Percentiles rank a stretch among this genome's conserved stretches.
Conservation (phyloP, 306 rosid species). For the Rosa lucieae region DNA sequence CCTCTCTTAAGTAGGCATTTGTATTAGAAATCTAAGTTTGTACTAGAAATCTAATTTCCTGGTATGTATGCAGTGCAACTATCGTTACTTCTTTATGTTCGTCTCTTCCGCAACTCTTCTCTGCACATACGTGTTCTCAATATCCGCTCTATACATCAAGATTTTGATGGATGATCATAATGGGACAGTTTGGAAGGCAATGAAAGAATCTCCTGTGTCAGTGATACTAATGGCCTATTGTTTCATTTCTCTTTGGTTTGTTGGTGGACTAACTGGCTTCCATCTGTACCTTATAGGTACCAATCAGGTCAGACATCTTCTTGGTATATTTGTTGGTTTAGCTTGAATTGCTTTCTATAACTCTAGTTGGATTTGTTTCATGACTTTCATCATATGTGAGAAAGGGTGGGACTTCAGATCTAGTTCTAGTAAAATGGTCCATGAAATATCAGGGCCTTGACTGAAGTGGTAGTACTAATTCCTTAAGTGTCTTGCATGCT, state of each 20-base stretch:
- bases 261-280: constrained; percentile 93
- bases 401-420: neutral
- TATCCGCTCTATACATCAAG: constrained; percentile 84
- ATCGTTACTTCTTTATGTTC: constrained; percentile 82
- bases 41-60: constrained; percentile 17
- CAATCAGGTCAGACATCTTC: constrained; percentile 69
- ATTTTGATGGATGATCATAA: constrained; percentile 62
- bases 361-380: neutral
- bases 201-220: constrained; percentile 86
- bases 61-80: constrained; percentile 70
- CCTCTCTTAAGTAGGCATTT: neutral
- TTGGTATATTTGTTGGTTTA: constrained; percentile 26
- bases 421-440: neutral
- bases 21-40: constrained; percentile 15
- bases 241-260: constrained; percentile 87
- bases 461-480: neutral
- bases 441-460: neutral
- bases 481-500: neutral
- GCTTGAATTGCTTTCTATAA: neutral
- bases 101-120: constrained; percentile 89
- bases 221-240: constrained; percentile 80
- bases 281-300: constrained; percentile 86
- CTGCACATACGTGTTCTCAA: constrained; percentile 77
- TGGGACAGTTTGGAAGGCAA: constrained; percentile 81
- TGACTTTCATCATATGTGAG: neutral